A percentile compares a stretch with the other conserved stretches of the same genome.
Evolutionary conservation across 2,329 filamentous ascomycete species (phyloP).

Genomic region (Cercospora sp.): DNA sequence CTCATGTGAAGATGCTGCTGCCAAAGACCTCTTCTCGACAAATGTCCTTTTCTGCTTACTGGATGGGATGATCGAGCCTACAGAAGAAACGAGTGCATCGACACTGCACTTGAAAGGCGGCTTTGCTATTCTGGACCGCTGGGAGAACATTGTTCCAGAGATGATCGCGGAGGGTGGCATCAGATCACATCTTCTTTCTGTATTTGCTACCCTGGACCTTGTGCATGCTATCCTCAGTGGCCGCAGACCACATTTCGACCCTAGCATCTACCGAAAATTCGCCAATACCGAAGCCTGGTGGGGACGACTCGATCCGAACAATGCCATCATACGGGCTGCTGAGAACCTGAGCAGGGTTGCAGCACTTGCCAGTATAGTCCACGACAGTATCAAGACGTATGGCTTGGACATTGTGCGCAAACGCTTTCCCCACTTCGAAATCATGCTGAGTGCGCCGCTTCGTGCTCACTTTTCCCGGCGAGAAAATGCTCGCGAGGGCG

Average conservation of each 20-base stretch:
- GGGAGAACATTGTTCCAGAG: conserved; percentile 11
- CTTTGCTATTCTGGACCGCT: conserved; percentile 25
- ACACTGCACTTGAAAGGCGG: conserved; percentile 23
- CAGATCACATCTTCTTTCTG: conserved; percentile 19
- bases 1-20: conserved; percentile 9
- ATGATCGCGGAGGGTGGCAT: conserved; percentile 20
- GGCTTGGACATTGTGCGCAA: background rate
- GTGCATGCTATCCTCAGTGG: conserved; percentile 19
- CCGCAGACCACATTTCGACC: conserved; percentile 19
- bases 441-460: conserved; percentile 5
- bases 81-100: conserved; percentile 18
- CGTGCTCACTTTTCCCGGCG: background rate
- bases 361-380: conserved; percentile 13
- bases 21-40: conserved; percentile 18
- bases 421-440: background rate
- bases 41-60: conserved; percentile 21
- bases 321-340: conserved; percentile 5
- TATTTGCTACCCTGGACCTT: conserved; percentile 22
- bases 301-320: conserved; percentile 11
- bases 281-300: conserved; percentile 22
- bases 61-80: conserved; percentile 25
- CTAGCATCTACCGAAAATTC: conserved; percentile 15
- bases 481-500: background rate
- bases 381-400: background rate
- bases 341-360: conserved; percentile 16